Evolutionary conservation across 164 flowering plant species (phyloP), one percentile per base, ranked within the genome.

Genomic region (Aristolochia contorta): DNA sequence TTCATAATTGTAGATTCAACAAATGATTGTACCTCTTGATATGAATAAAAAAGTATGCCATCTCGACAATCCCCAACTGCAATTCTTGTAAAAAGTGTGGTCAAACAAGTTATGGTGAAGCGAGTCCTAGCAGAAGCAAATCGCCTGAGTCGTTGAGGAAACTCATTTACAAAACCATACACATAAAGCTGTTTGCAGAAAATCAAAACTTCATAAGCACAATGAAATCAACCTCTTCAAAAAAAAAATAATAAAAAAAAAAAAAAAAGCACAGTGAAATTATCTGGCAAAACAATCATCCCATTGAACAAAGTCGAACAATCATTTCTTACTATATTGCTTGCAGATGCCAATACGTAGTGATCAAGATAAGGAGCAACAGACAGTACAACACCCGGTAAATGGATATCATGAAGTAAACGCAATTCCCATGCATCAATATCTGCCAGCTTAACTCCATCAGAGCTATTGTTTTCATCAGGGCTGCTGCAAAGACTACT

Each of bases 11-110:
- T 27, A 27, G 30, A 27, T 27, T 37, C 0, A 10, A 37, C 0
- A 37, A 37, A 37, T 7, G 15, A 22, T 10, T 53, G 13, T 53
- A 90, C 97, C 93, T 90, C 99, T 54, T 82, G 80, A 66, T 86
- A 90, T 16, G 90, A 72, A 72, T 79, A 93, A 70, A 86, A 84
- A 71, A 93, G 89, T 67, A 93, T 66, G 25, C 99, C 99, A 85
- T 93, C 99, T 50, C 99, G 94, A 71, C 96, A 86, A 78, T 93
- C 99, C 64, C 97, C 96, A 68, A 93, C 96, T 61, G 89, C 99
- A 73, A 93, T 93, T 76, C 87, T 84, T 56, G 82, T 84, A 69
- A 71, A 74, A 50, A 81, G 76, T 41, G 96, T 61, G 59, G 89
- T 78, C 82, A 93, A 73, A 54, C 89, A 81, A 52, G 78, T 77